Percentiles rank a stretch among this genome's conserved stretches.
Evolutionary conservation across 2,329 filamentous ascomycete species (phyloP).

Genomic region (Aspergillus sergii): DNA sequence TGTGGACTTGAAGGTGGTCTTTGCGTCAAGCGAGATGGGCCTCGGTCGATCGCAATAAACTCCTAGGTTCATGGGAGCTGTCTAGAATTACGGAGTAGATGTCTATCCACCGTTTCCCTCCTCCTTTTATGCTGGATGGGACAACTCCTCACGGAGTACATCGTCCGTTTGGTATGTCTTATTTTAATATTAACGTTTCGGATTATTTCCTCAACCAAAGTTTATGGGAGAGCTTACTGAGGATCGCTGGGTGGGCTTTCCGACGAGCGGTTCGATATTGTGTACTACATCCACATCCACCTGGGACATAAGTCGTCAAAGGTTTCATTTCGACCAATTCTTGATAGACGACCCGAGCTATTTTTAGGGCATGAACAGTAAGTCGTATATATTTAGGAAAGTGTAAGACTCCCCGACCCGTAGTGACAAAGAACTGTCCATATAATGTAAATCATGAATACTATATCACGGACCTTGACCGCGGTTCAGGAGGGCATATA

Average conservation of each 20-base stretch:
- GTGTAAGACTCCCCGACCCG: not conserved
- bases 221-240: not conserved
- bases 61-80: not conserved
- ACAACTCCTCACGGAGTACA: not conserved
- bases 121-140: not conserved
- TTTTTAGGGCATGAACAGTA: not conserved
- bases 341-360: not conserved
- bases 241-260: not conserved
- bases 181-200: not conserved
- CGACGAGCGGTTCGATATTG: not conserved
- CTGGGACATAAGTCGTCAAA: not conserved
- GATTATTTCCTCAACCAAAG: not conserved
- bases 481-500: not conserved
- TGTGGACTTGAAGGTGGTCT: slow-evolving; percentile 18
- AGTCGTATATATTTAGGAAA: not conserved
- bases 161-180: not conserved
- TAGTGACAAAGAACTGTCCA: not conserved
- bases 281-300: not conserved
- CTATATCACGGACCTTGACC: not conserved
- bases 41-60: slow-evolving; percentile 19
- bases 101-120: not conserved
- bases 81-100: not conserved
- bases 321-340: not conserved
- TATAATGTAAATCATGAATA: not conserved
- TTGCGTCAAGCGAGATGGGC: slow-evolving; percentile 17